Conservation (phyloP, 208 protist genomes). For the Trypanosoma scelopori region DNA sequence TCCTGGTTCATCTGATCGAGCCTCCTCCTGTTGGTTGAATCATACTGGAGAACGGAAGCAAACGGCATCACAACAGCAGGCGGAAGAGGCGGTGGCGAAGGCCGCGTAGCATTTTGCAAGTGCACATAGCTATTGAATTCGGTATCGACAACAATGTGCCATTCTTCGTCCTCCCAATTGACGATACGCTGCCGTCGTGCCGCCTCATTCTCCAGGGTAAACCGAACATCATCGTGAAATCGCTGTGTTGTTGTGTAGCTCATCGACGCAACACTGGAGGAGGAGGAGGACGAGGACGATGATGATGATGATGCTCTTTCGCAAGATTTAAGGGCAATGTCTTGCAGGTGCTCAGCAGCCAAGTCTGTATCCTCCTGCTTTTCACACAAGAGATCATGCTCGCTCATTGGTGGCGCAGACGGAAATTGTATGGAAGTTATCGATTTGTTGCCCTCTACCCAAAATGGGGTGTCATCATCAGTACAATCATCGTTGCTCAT, state of each 20-base stretch:
- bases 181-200: conserved; percentile 53
- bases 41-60: neutral
- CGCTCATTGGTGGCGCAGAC: neutral
- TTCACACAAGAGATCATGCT: neutral
- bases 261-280: conserved; percentile 28
- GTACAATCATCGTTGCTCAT: conserved; percentile 18
- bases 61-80: conserved; percentile 15
- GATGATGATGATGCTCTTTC: too few species aligned
- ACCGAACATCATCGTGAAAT: conserved; percentile 67
- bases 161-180: conserved; percentile 82
- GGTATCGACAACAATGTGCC: conserved; percentile 19
- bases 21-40: neutral
- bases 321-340: neutral
- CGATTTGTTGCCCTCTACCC: neutral
- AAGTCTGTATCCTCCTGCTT: too few species aligned
- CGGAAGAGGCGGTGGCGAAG: conserved; percentile 5
- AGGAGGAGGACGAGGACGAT: too few species aligned
- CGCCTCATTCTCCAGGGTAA: conserved; percentile 55
- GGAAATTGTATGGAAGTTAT: neutral
- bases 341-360: neutral
- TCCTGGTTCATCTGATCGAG: neutral
- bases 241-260: conserved; percentile 76
- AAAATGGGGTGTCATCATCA: conserved; percentile 4
- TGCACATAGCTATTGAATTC: conserved; percentile 20
- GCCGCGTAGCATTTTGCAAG: conserved; percentile 3